Evolutionary conservation across 257 asterid genomes (phyloP).

Genomic region (Ajuga chamaepitys): DNA sequence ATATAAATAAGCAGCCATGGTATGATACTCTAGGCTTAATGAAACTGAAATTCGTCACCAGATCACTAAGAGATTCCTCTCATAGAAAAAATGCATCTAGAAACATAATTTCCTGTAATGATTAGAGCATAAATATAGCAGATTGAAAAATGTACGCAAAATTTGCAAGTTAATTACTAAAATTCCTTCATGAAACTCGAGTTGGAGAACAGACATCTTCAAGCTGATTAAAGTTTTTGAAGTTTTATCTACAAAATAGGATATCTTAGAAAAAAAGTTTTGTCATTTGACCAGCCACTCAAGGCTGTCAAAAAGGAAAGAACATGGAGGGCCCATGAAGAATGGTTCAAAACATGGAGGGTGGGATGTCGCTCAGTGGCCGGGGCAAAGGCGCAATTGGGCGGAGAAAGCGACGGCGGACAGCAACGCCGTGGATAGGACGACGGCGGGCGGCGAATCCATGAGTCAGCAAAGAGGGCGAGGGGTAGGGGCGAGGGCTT

Average conservation of each 20-base stretch:
- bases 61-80: slow-evolving; percentile 8
- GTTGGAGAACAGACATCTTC: slow-evolving; percentile 8
- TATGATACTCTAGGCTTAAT: too few species aligned
- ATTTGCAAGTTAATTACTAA: background rate
- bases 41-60: too few species aligned
- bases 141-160: slow-evolving; percentile 10
- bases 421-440: too few species aligned
- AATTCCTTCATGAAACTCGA: background rate
- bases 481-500: too few species aligned
- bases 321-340: slow-evolving; percentile 8
- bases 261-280: slow-evolving; percentile 13
- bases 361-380: too few species aligned
- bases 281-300: slow-evolving; percentile 14
- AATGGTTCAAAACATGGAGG: slow-evolving; percentile 20
- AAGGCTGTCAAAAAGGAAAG: background rate
- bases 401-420: too few species aligned
- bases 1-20: too few species aligned
- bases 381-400: too few species aligned
- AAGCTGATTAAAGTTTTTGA: slow-evolving; percentile 1
- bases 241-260: slow-evolving; percentile 12
- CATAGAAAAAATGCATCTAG: background rate
- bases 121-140: slow-evolving; percentile 11
- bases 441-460: too few species aligned
- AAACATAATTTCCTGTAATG: background rate
- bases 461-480: too few species aligned